Conservation (phyloP, 1,139 yeast species). For the Saccharomyces hybrid region DNA sequence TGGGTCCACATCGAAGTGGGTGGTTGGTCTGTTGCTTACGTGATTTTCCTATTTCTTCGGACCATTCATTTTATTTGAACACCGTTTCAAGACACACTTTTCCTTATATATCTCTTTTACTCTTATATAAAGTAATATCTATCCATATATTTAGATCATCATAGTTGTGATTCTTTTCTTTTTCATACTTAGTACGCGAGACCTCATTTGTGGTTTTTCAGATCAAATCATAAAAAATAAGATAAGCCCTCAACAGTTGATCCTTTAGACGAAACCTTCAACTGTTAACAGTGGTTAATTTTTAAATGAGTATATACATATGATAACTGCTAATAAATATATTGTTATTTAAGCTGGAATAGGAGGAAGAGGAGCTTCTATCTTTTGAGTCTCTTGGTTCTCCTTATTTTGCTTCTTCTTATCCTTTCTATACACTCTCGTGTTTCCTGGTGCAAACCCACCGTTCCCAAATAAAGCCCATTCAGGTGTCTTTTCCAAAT, state of each 20-base stretch:
- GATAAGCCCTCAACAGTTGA: too few relatives aligned
- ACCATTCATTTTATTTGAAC: constrained; percentile 20
- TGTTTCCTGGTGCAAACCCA: constrained; percentile 86
- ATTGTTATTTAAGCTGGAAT: not conserved
- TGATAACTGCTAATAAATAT: not conserved
- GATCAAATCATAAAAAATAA: not conserved
- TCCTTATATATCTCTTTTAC: not conserved
- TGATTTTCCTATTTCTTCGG: constrained; percentile 17
- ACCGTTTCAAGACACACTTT: not conserved
- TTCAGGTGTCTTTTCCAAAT: constrained; percentile 69
- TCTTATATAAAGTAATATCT: not conserved
- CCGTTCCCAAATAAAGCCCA: constrained; percentile 95
- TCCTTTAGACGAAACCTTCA: too few relatives aligned
- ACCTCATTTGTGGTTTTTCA: not conserved
- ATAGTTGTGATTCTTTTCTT: too few relatives aligned
- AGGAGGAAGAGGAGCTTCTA: not conserved
- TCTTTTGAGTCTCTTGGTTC: not conserved
- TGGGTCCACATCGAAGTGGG: constrained; percentile 25
- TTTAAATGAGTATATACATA: not conserved
- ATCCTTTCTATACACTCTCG: constrained; percentile 59
- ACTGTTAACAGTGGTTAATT: too few relatives aligned
- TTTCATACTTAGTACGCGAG: not conserved
- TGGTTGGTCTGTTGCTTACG: constrained; percentile 21
- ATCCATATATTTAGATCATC: too few relatives aligned
- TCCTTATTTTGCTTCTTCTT: constrained; percentile 33